These are phyloP conservation scores for Populus simonii DNA, from an alignment of 345 rosid genomes.

Conservation along the genomic window DNA sequence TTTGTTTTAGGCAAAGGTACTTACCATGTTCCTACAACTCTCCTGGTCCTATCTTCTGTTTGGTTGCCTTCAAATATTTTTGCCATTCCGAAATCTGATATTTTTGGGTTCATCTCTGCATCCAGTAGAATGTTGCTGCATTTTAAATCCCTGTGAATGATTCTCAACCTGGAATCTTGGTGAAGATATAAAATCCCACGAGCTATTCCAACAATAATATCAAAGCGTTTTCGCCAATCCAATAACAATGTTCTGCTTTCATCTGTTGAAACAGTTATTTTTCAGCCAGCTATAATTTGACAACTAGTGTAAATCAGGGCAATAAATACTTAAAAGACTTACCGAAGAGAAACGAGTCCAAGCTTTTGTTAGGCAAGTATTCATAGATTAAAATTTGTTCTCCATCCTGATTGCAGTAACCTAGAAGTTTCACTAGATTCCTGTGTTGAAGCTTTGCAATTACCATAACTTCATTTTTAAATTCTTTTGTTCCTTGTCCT, in stretches of 20 bases:
- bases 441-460: no score
- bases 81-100: constrained; percentile 38
- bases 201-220: constrained; percentile 51
- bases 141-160: constrained; percentile 5
- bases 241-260: constrained; percentile 29
- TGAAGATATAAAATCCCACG: constrained; percentile 71
- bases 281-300: background rate
- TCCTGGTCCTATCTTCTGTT: constrained; percentile 28
- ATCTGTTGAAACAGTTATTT: constrained; percentile 19
- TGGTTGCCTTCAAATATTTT: no score
- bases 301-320: background rate
- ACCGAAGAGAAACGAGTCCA: constrained; percentile 67
- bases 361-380: constrained; percentile 40
- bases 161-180: constrained; percentile 68
- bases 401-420: constrained; percentile 36
- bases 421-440: background rate
- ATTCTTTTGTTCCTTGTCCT: background rate
- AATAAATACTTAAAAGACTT: background rate
- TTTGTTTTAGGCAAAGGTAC: constrained; percentile 6
- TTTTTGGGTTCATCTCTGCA: constrained; percentile 46
- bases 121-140: no score
- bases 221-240: constrained; percentile 54
- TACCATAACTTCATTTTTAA: no score
- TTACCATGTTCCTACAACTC: constrained; percentile 74
- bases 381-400: constrained; percentile 75